These are phyloP conservation scores for Mycena crocata DNA, from an alignment of 768 basidiomycete species.

Conservation along the genomic window DNA sequence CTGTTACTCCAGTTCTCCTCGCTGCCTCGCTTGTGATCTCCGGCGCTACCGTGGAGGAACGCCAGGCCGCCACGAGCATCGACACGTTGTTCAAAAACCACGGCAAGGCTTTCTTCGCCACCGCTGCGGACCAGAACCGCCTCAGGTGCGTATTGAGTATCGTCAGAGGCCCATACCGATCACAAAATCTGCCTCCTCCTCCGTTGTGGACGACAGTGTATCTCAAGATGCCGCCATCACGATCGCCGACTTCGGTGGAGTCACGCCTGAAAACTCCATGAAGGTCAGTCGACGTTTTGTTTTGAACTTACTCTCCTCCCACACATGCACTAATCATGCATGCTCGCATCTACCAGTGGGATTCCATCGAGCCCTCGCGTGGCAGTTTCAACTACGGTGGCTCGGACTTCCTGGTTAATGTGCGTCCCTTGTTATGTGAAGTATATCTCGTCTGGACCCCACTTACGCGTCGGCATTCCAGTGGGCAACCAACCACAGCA, in stretches of 20 bases:
- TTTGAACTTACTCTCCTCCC: no score
- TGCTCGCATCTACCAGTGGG: slow-evolving; percentile 43
- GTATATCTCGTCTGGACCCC: not conserved
- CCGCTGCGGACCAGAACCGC: slow-evolving; percentile 25
- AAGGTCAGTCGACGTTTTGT: slow-evolving; percentile 45
- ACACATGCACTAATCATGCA: no score
- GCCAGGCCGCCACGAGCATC: slow-evolving; percentile 25
- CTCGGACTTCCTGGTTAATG: slow-evolving; percentile 52
- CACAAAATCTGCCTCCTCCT: not conserved
- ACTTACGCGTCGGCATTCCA: not conserved
- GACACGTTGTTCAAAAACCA: slow-evolving; percentile 25
- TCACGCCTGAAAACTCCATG: slow-evolving; percentile 60
- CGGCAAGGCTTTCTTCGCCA: slow-evolving; percentile 25
- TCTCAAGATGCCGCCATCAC: slow-evolving; percentile 30
- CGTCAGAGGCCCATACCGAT: not conserved
- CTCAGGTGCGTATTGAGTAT: slow-evolving; percentile 13
- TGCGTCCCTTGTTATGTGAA: not conserved
- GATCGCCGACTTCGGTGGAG: slow-evolving; percentile 50
- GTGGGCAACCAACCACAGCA: slow-evolving; percentile 53
- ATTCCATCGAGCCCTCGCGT: slow-evolving; percentile 51
- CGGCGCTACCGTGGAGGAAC: slow-evolving; percentile 13
- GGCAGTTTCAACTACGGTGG: slow-evolving; percentile 48
- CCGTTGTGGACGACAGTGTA: slow-evolving; percentile 3
- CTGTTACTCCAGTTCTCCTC: slow-evolving; percentile 4
- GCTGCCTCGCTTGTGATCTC: slow-evolving; percentile 7